Percentiles rank a stretch among this genome's conserved stretches.
phyloP scores from a whole-genome alignment of 257 asterid species.

The Solanum arcanum region DNA sequence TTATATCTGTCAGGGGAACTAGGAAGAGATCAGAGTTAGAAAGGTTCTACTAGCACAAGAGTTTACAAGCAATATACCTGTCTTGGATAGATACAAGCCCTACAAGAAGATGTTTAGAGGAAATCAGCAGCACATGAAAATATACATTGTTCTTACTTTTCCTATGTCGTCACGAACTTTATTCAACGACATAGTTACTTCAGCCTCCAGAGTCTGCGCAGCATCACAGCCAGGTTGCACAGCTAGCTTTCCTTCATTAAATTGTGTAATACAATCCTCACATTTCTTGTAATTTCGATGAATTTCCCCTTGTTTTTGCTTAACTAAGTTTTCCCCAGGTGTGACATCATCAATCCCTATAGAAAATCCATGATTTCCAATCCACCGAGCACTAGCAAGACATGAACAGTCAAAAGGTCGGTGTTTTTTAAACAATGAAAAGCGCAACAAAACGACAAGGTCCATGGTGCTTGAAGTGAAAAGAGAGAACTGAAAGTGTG shows the following conservation, averaged over 20 bases:
- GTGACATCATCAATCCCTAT: slow-evolving; percentile 92
- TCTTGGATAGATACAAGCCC: not conserved
- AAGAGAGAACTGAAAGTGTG: not conserved
- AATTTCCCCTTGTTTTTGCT: slow-evolving; percentile 47
- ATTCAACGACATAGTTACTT: slow-evolving; percentile 55
- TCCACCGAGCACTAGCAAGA: slow-evolving; percentile 87
- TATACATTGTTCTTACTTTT: slow-evolving; percentile 28
- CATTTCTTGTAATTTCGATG: slow-evolving; percentile 47
- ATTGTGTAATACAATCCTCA: slow-evolving; percentile 42
- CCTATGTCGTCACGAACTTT: slow-evolving; percentile 67
- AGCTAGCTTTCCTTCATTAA: slow-evolving; percentile 61
- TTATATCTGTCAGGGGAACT: not conserved
- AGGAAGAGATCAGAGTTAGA: not conserved
- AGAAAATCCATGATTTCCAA: slow-evolving; percentile 97
- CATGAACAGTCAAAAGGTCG: not conserved
- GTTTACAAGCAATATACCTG: not conserved
- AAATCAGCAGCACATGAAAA: not conserved
- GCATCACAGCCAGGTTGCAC: slow-evolving; percentile 76
- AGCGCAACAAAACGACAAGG: not conserved
- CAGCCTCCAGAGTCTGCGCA: slow-evolving; percentile 87
- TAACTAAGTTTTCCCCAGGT: slow-evolving; percentile 50
- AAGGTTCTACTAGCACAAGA: not conserved
- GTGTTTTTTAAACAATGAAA: not conserved
- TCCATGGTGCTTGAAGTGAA: not conserved
- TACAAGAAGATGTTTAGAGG: not conserved